A percentile compares a stretch with the other conserved stretches of the same genome.
Evolutionary conservation across 495 filamentous ascomycete genomes (phyloP).

Genomic region (Penicillium paxilli): DNA sequence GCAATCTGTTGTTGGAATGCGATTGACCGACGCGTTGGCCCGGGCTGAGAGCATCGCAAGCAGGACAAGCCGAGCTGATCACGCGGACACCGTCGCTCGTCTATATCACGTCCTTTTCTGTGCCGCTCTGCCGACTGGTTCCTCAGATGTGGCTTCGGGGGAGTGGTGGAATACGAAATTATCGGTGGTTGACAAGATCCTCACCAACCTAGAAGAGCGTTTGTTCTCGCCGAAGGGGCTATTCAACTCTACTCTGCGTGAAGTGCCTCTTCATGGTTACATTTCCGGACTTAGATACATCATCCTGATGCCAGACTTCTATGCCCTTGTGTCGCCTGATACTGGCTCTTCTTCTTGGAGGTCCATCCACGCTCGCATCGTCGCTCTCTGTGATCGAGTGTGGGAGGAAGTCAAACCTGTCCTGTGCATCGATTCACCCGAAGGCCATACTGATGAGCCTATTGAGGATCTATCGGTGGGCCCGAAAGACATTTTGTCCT

Average conservation of each 20-base stretch:
- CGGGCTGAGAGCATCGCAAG: slow-evolving; percentile 55
- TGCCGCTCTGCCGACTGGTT: slow-evolving; percentile 25
- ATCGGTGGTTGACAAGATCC: slow-evolving; percentile 44
- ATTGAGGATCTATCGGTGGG: slow-evolving; percentile 64
- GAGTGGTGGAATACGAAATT: slow-evolving; percentile 38
- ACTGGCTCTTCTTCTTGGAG: slow-evolving; percentile 28
- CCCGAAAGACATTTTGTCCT: slow-evolving; percentile 87
- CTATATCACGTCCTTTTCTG: slow-evolving; percentile 52
- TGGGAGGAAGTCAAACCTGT: slow-evolving; percentile 75
- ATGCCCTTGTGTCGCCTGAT: slow-evolving; percentile 27
- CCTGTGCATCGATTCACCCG: slow-evolving; percentile 88
- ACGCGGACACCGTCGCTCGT: slow-evolving; percentile 81
- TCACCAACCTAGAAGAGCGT: slow-evolving; percentile 56
- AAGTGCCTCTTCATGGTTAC: slow-evolving; percentile 69
- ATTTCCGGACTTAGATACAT: slow-evolving; percentile 62
- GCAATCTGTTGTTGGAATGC: slow-evolving; percentile 3
- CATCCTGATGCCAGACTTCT: slow-evolving; percentile 38
- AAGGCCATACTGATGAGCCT: slow-evolving; percentile 78
- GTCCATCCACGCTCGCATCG: slow-evolving; percentile 55
- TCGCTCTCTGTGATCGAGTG: slow-evolving; percentile 57
- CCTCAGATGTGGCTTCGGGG: slow-evolving; percentile 8
- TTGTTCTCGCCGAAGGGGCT: slow-evolving; percentile 55
- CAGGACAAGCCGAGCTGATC: slow-evolving; percentile 76
- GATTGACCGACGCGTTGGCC: slow-evolving; percentile 31
- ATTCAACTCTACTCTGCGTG: slow-evolving; percentile 58